Percentiles rank a stretch among this genome's conserved stretches.
Evolutionary conservation across 306 rosid genomes (phyloP).

Genomic region (Lupinus albus): DNA sequence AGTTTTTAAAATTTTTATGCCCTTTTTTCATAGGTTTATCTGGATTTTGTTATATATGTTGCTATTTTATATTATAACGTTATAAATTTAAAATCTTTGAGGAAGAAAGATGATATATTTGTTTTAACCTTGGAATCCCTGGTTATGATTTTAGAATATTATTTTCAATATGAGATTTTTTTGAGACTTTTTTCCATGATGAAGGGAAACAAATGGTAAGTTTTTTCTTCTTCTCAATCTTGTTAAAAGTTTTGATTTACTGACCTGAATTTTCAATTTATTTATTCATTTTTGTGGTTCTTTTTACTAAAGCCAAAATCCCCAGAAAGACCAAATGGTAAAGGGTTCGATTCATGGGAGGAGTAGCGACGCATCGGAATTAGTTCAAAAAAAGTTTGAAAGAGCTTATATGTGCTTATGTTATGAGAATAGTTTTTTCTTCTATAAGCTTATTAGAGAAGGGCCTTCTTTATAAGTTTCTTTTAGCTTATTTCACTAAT

Average conservation of each 20-base stretch:
- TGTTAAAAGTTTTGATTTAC: not conserved
- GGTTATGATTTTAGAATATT: constrained; percentile 2
- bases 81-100: constrained; percentile 15
- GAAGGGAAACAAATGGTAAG: not conserved
- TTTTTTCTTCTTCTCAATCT: not conserved
- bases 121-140: constrained; percentile 4
- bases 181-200: not conserved
- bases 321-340: no score
- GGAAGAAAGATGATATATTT: constrained; percentile 8
- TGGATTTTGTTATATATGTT: not conserved
- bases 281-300: not conserved
- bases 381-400: no score
- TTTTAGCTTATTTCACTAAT: no score
- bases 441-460: no score
- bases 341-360: no score
- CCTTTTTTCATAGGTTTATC: constrained; percentile 7
- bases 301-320: not conserved
- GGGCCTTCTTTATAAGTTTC: no score
- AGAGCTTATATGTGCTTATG: no score
- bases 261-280: not conserved
- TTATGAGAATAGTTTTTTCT: no score
- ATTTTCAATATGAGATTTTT: constrained; percentile 16
- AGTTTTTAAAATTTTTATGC: constrained; percentile 1
- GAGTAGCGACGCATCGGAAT: no score
- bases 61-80: not conserved